phyloP scores from a whole-genome alignment of 2,329 filamentous ascomycete species.

The Claviceps sp. region DNA sequence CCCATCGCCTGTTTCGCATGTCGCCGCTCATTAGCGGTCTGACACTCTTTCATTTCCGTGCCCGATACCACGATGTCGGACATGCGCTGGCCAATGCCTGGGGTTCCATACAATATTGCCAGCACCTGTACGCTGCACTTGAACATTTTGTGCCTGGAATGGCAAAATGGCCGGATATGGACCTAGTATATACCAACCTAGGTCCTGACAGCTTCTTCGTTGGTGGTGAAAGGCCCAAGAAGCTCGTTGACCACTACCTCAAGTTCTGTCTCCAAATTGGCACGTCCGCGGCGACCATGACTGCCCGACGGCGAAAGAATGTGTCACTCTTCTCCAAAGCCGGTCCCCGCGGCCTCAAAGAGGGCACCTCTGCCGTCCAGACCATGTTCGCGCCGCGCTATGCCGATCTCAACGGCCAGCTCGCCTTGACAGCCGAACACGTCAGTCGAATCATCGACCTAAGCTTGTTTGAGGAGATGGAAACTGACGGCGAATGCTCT shows the following conservation, averaged over 20 bases:
- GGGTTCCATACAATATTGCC: slow-evolving; percentile 23
- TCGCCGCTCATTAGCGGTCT: slow-evolving; percentile 26
- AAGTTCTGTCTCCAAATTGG: slow-evolving; percentile 26
- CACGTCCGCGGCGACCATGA: slow-evolving; percentile 12
- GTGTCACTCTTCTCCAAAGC: slow-evolving; percentile 10
- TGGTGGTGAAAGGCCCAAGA: slow-evolving; percentile 18
- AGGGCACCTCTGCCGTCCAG: slow-evolving; percentile 16
- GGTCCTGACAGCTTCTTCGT: slow-evolving; percentile 21
- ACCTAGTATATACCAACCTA: slow-evolving; percentile 17
- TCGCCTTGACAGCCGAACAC: not conserved
- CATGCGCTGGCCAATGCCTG: slow-evolving; percentile 22
- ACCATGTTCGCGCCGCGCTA: slow-evolving; percentile 18
- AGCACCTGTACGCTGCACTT: slow-evolving; percentile 28
- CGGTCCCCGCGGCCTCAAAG: slow-evolving; percentile 16
- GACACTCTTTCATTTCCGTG: slow-evolving; percentile 23
- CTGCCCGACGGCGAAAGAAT: not conserved
- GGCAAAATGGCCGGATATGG: slow-evolving; percentile 27
- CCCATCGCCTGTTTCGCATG: slow-evolving; percentile 18
- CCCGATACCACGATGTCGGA: slow-evolving; percentile 17
- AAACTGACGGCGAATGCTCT: slow-evolving; percentile 8
- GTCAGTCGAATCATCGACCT: not conserved
- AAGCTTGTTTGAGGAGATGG: slow-evolving; percentile 5
- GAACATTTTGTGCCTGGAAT: no score
- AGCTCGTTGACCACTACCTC: slow-evolving; percentile 20
- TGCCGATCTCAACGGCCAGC: not conserved